These are phyloP conservation scores for Linnemannia exigua DNA, from an alignment of 192 early-diverging fungal genomes.

Conservation along the genomic window DNA sequence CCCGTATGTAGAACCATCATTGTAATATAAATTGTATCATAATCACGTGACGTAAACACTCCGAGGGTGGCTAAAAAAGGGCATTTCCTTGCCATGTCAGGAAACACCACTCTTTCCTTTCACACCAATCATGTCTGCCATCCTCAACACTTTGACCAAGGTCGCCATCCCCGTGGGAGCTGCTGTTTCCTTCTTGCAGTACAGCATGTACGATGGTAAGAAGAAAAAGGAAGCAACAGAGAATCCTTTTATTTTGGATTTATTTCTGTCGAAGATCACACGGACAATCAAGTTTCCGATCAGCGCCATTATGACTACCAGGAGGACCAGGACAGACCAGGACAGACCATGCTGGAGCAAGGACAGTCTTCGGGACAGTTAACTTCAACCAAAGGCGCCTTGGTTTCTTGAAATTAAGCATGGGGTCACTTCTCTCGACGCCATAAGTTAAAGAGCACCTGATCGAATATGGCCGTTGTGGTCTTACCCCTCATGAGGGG, in stretches of 20 bases:
- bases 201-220: constrained; percentile 95
- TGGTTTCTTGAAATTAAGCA: no score
- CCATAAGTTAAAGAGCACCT: no score
- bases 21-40: background rate
- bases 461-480: no score
- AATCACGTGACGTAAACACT: constrained; percentile 5
- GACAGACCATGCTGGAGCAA: no score
- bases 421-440: no score
- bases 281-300: background rate
- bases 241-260: background rate
- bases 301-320: no score
- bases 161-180: constrained; percentile 84
- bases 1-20: constrained; percentile 4
- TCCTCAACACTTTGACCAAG: constrained; percentile 82
- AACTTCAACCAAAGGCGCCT: no score
- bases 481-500: no score
- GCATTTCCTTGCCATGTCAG: background rate
- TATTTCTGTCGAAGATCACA: background rate
- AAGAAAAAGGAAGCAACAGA: background rate
- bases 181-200: constrained; percentile 78
- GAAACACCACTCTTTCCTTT: background rate
- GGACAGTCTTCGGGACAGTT: no score
- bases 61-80: background rate
- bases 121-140: constrained; percentile 61
- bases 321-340: no score